Conservation (phyloP, 2,329 filamentous ascomycete genomes). For the Sclerotinia borealis region DNA sequence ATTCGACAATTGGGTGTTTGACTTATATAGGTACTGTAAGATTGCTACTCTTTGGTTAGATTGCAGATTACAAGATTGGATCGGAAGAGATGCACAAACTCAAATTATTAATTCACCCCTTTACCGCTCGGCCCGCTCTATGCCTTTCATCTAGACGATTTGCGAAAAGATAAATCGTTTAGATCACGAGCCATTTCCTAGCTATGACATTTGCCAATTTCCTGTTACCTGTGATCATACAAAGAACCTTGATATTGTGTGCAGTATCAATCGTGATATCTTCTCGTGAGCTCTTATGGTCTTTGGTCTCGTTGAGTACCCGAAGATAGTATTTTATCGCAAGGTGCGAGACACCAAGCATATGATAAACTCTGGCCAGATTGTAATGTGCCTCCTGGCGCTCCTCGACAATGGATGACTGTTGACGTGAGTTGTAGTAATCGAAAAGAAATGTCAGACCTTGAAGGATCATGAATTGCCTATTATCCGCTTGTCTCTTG, state of each 20-base stretch:
- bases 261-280: conserved; percentile 66
- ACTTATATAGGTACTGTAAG: background rate
- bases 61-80: background rate
- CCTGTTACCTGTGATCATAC: conserved; percentile 57
- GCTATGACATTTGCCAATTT: conserved; percentile 55
- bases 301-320: conserved; percentile 37
- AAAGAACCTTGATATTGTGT: conserved; percentile 66
- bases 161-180: background rate
- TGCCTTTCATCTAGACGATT: background rate
- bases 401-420: conserved; percentile 36
- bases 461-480: conserved; percentile 81
- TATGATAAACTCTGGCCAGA: conserved; percentile 68
- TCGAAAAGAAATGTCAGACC: conserved; percentile 73
- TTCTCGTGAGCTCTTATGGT: conserved; percentile 34
- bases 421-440: conserved; percentile 59
- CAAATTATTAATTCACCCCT: background rate
- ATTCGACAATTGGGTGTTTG: background rate
- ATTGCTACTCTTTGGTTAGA: background rate
- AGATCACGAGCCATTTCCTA: conserved; percentile 46
- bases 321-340: conserved; percentile 64
- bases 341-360: conserved; percentile 65
- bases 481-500: conserved; percentile 83
- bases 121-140: background rate
- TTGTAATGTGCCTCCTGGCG: conserved; percentile 79
- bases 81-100: background rate